phyloP scores from a whole-genome alignment of 1,284 basidiomycete species.

The Testicularia cyperi region DNA sequence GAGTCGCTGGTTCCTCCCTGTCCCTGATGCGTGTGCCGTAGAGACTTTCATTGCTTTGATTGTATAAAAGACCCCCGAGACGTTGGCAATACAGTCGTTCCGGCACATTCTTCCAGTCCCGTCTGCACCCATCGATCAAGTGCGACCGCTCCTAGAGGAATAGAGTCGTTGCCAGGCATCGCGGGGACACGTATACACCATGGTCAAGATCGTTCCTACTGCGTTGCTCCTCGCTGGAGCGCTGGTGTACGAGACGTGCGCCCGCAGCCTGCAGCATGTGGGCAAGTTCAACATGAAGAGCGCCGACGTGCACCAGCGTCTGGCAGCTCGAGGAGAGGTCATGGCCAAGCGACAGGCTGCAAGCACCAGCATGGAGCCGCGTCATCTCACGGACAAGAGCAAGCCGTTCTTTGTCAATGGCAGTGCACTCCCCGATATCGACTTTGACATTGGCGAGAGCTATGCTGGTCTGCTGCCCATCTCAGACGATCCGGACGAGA shows the following conservation, averaged over 20 bases:
- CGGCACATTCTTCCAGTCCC: too few species aligned
- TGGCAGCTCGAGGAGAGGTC: slow-evolving; percentile 11
- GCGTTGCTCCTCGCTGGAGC: slow-evolving; percentile 9
- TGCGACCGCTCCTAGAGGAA: too few species aligned
- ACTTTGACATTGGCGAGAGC: slow-evolving; percentile 38
- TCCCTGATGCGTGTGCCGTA: too few species aligned
- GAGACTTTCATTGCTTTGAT: too few species aligned
- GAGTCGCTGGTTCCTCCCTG: too few species aligned
- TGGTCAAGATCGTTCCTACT: slow-evolving; percentile 22
- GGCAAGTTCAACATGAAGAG: slow-evolving; percentile 24
- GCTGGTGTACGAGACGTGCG: slow-evolving; percentile 22
- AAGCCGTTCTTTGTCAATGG: slow-evolving; percentile 22
- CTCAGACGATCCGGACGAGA: slow-evolving; percentile 17
- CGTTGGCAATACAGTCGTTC: too few species aligned
- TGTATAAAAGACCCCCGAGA: too few species aligned
- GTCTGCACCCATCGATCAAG: too few species aligned
- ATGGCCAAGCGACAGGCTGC: too few species aligned
- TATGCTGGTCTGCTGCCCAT: slow-evolving; percentile 51
- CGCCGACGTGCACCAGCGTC: slow-evolving; percentile 15
- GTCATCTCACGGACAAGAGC: slow-evolving; percentile 28
- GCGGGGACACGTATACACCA: too few species aligned
- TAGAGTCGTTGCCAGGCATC: too few species aligned
- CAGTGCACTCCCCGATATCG: slow-evolving; percentile 36
- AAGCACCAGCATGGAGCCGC: too few species aligned
- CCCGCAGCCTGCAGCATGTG: slow-evolving; percentile 28